Conservation (phyloP, 257 asterid species). For the Nicotiana tabacum region DNA sequence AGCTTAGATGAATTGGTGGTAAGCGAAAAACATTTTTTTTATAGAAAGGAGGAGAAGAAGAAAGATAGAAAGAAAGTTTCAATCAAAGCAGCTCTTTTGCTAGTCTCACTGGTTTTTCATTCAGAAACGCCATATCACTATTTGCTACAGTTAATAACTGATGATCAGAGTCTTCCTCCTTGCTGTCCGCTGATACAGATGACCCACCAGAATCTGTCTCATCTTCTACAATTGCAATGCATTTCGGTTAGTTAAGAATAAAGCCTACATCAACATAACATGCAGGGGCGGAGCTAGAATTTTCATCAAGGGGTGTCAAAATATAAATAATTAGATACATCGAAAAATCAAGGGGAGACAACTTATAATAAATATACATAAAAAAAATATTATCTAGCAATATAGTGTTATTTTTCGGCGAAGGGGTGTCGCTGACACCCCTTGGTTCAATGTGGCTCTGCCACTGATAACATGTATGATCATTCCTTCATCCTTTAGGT, state of each 20-base stretch:
- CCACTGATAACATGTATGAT: not conserved
- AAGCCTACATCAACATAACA: not conserved
- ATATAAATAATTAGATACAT: too few relatives aligned
- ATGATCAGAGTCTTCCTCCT: conserved; percentile 59
- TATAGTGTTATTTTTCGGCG: too few relatives aligned
- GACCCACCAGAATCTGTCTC: conserved; percentile 43
- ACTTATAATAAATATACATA: too few relatives aligned
- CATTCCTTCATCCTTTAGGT: not conserved
- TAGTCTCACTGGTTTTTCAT: conserved; percentile 72
- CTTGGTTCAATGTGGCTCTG: too few relatives aligned
- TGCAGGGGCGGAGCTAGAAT: too few relatives aligned
- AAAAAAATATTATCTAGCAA: too few relatives aligned
- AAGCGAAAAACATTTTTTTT: not conserved
- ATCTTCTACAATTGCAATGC: conserved; percentile 37
- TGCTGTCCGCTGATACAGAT: conserved; percentile 40
- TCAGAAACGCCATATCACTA: conserved; percentile 67
- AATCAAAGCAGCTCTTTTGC: conserved; percentile 60
- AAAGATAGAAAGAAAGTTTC: not conserved
- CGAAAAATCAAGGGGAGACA: too few relatives aligned
- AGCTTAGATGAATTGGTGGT: not conserved
- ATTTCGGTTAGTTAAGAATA: not conserved
- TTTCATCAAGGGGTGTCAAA: too few relatives aligned
- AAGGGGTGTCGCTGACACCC: too few relatives aligned
- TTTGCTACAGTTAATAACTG: conserved; percentile 54
- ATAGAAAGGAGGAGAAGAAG: not conserved